Conservation (phyloP, 257 asterid genomes). For the Nicotiana tabacum region DNA sequence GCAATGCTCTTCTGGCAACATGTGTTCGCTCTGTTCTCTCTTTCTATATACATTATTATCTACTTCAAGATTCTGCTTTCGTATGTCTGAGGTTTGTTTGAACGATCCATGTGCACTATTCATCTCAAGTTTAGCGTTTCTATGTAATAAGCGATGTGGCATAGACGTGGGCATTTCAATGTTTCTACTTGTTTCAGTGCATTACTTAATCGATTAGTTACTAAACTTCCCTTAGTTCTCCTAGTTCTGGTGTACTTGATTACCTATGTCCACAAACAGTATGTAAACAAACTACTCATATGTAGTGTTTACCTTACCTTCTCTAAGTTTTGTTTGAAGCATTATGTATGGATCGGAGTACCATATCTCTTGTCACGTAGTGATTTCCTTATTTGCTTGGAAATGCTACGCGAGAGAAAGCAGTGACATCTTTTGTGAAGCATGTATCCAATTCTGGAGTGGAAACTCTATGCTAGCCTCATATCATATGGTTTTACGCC, state of each 20-base stretch:
- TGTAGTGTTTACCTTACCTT: background rate
- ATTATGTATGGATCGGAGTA: background rate
- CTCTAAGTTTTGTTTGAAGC: background rate
- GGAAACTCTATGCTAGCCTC: background rate
- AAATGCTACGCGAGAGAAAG: background rate
- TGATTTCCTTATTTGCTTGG: background rate
- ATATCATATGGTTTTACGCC: background rate
- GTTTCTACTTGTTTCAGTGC: slow-evolving; percentile 10
- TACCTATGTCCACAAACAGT: background rate
- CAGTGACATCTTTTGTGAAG: background rate
- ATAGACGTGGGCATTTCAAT: background rate
- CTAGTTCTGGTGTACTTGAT: background rate
- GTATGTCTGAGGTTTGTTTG: slow-evolving; percentile 16
- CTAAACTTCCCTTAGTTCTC: background rate
- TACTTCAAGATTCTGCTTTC: slow-evolving; percentile 59
- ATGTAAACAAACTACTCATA: background rate
- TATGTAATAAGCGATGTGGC: background rate
- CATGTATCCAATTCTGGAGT: background rate
- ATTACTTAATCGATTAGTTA: background rate
- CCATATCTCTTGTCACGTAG: background rate
- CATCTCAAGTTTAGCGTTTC: background rate
- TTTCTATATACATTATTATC: slow-evolving; percentile 53
- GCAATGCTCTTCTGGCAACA: slow-evolving; percentile 95
- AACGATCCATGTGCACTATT: background rate
- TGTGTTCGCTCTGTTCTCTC: slow-evolving; percentile 57